Evolutionary conservation across 441 rosid species (phyloP).

Genomic region (Metrosideros polymorpha): DNA sequence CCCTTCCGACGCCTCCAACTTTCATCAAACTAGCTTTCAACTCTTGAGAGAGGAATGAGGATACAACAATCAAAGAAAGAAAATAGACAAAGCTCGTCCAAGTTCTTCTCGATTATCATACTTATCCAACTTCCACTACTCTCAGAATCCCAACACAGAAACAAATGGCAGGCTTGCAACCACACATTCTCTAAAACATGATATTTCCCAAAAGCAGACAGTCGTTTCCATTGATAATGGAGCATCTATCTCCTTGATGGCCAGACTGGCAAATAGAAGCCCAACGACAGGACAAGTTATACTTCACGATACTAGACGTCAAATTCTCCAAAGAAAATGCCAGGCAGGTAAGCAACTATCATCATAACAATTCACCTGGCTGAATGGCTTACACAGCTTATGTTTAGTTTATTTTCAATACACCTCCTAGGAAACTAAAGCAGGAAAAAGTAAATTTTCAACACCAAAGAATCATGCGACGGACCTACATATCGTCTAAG

Average conservation of each 20-base stretch:
- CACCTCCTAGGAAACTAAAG: neutral
- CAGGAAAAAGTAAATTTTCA: neutral
- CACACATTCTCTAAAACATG: neutral
- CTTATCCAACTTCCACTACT: neutral
- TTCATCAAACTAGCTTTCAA: neutral
- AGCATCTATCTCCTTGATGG: neutral
- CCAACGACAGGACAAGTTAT: neutral
- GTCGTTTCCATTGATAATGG: neutral
- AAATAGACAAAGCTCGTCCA: neutral
- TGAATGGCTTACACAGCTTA: neutral
- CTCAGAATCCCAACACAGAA: neutral
- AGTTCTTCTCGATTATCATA: neutral
- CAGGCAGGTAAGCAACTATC: neutral
- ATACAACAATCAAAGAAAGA: neutral
- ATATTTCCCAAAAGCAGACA: neutral
- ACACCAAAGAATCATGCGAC: neutral
- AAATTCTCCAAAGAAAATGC: neutral
- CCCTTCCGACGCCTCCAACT: neutral
- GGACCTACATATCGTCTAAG: neutral
- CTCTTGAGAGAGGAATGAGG: neutral
- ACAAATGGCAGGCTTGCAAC: neutral
- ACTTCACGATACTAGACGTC: neutral
- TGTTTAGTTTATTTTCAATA: no score
- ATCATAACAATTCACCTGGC: neutral
- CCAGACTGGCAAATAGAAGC: neutral